Evolutionary conservation across 2,329 filamentous ascomycete species (phyloP), one percentile per base, ranked within the genome.

Genomic region (Aspergillus aculeatus): DNA sequence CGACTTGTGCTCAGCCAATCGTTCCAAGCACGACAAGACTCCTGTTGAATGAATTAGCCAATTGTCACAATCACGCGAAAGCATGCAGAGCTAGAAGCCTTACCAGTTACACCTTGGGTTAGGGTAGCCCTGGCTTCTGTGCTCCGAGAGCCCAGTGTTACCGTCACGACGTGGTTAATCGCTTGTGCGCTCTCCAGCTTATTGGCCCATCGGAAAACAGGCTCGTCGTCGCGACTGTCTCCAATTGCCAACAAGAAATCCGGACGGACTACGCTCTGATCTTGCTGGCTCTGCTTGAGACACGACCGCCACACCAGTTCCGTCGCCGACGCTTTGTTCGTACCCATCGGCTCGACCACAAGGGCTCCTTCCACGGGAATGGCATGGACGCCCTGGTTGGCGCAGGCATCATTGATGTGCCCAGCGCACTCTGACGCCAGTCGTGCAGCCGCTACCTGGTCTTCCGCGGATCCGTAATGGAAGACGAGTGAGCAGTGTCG

Each of bases 121-220:
- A 96, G 75, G 0, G 94, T 96, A 1, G 89, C 87, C 51, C 86
- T 87, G 7, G 94, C 94, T 74, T 96, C 90, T 0, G 94, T 97
- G 76, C 93, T 97, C 63, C 92, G 85, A 70, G 84, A 90, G 54
- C 93, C 92, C 38, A 98, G 80, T 64, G 91, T 96, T 23, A 96
- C 92, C 2, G 93, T 96, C 62, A 89, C 87, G 4, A 95, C 90
- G 57, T 91, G 83, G 53, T 86, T 78, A 48, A 92, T 82, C 2
- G 78, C 77, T 19, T 83, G 82, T 9, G 83, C 78, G 3, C 83
- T 81, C 23, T 82, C 82, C 11, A 96, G 79, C 52, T 86, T 82
- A 77, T 97, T 96, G 19, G 94, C 95, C 94, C 95, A 98, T 63
- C 88, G 88, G 79, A 96, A 98, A 21, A 96, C 89, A 67, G 91